Conservation (phyloP, 2,329 filamentous ascomycete species). For the Fusarium nematophilum region DNA sequence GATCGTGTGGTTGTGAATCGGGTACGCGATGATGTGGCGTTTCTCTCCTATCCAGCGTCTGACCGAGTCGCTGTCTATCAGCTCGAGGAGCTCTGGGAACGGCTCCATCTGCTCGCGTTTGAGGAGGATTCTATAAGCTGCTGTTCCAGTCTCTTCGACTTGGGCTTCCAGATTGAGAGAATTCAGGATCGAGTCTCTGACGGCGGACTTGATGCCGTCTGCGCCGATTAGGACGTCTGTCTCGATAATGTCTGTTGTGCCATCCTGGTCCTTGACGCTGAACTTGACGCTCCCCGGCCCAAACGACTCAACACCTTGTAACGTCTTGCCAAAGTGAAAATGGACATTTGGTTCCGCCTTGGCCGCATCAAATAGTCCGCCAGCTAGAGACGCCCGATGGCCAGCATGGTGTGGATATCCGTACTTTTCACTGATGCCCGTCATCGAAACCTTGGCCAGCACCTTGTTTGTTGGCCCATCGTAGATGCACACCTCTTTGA, state of each 20-base stretch:
- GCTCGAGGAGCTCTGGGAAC: constrained; percentile 13
- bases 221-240: constrained; percentile 25
- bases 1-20: constrained; percentile 23
- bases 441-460: constrained; percentile 1
- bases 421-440: constrained; percentile 12
- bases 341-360: constrained; percentile 16
- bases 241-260: neutral
- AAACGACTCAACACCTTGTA: constrained; percentile 8
- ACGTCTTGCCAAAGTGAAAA: constrained; percentile 18
- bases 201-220: constrained; percentile 25
- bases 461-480: neutral
- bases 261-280: neutral
- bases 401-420: constrained; percentile 19
- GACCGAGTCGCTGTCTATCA: constrained; percentile 8
- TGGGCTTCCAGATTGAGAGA: constrained; percentile 2
- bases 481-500: constrained; percentile 11
- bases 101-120: neutral
- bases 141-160: constrained; percentile 4
- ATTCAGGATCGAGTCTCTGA: constrained; percentile 19
- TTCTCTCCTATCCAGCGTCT: constrained; percentile 21
- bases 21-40: constrained; percentile 24
- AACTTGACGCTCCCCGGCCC: neutral
- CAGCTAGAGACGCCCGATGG: constrained; percentile 22
- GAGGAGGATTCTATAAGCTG: constrained; percentile 8
- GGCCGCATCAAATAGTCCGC: constrained; percentile 10